These are phyloP conservation scores for Mortierella sp. DNA, from an alignment of 371 early-diverging fungal species.

Conservation along the genomic window DNA sequence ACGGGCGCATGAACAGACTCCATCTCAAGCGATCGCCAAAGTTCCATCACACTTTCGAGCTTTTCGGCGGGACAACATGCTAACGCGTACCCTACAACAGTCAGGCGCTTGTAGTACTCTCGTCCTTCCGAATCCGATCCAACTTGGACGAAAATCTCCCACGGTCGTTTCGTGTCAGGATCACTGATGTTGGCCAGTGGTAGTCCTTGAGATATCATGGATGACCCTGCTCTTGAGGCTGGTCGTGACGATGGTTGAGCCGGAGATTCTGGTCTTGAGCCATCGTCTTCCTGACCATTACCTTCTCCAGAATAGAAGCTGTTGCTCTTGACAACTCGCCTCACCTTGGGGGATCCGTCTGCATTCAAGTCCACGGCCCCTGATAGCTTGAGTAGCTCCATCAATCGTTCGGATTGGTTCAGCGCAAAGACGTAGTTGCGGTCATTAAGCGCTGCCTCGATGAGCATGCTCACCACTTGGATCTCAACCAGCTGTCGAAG, in stretches of 20 bases:
- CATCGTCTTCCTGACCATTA: neutral
- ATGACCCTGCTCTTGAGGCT: slow-evolving; percentile 14
- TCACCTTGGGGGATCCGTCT: slow-evolving; percentile 39
- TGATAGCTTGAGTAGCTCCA: slow-evolving; percentile 36
- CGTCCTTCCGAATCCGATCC: slow-evolving; percentile 39
- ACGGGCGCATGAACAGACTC: slow-evolving; percentile 45
- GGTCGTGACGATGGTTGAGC: slow-evolving; percentile 16
- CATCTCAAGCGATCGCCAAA: slow-evolving; percentile 67
- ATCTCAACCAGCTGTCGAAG: slow-evolving; percentile 29
- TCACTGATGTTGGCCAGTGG: slow-evolving; percentile 1
- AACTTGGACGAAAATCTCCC: slow-evolving; percentile 47
- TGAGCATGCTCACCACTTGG: slow-evolving; percentile 52
- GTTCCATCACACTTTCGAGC: slow-evolving; percentile 61
- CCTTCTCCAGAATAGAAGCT: slow-evolving; percentile 8
- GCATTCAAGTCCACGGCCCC: slow-evolving; percentile 35
- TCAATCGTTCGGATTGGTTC: slow-evolving; percentile 42
- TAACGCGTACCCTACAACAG: slow-evolving; percentile 71
- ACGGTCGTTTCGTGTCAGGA: slow-evolving; percentile 23
- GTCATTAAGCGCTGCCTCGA: slow-evolving; percentile 62
- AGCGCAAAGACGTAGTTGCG: slow-evolving; percentile 44
- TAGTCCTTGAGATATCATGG: neutral
- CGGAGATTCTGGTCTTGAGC: slow-evolving; percentile 11
- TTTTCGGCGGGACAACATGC: slow-evolving; percentile 68
- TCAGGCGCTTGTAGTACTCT: slow-evolving; percentile 53
- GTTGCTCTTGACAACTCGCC: slow-evolving; percentile 25